A percentile compares a stretch with the other conserved stretches of the same genome.
Conservation (phyloP, 2,329 filamentous ascomycete genomes). For the Harringtonia aguacate region DNA sequence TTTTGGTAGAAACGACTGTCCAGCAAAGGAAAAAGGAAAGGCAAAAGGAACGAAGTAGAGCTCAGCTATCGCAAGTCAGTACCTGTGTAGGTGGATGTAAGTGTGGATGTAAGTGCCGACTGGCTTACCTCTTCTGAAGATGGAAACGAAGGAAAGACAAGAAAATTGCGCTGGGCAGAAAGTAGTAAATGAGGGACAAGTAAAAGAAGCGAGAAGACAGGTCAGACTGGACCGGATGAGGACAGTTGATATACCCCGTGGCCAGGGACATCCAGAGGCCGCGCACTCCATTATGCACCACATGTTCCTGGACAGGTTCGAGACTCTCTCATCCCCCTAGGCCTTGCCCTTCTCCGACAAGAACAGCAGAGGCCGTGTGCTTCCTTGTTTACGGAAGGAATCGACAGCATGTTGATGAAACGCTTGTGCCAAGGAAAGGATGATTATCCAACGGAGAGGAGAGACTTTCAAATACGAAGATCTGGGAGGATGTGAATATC, state of each 20-base stretch:
- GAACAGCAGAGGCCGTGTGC: too few relatives aligned
- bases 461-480: too few relatives aligned
- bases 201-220: too few relatives aligned
- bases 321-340: background rate
- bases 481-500: too few relatives aligned
- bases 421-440: too few relatives aligned
- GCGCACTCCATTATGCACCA: background rate
- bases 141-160: background rate
- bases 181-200: background rate
- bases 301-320: background rate
- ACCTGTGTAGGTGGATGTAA: too few relatives aligned
- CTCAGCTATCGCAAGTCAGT: background rate
- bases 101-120: too few relatives aligned
- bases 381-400: too few relatives aligned
- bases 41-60: background rate
- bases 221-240: too few relatives aligned
- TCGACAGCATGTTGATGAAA: too few relatives aligned
- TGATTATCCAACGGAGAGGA: too few relatives aligned
- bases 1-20: background rate
- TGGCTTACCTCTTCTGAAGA: background rate
- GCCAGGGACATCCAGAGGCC: background rate
- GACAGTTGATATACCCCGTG: background rate
- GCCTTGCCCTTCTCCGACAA: background rate
- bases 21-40: background rate
- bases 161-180: background rate